Evolutionary conservation across 768 basidiomycete genomes (phyloP).

Genomic region (Hypholoma fasciculare): DNA sequence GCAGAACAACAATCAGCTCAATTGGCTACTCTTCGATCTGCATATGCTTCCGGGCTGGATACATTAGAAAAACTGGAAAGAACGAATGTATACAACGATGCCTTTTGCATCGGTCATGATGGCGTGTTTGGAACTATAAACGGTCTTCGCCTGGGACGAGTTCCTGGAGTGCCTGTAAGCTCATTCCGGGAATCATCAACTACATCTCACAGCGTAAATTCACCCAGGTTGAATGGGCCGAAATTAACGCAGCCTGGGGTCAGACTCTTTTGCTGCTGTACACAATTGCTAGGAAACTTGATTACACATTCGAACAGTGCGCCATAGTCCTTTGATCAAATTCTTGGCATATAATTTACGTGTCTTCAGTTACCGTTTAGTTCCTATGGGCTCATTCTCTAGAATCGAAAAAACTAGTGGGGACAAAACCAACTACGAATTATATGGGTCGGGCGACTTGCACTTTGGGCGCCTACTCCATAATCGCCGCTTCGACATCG

Average conservation of each 20-base stretch:
- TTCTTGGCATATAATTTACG: neutral
- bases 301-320: constrained; percentile 84
- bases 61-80: constrained; percentile 84
- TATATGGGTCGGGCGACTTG: constrained; percentile 94
- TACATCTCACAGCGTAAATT: constrained; percentile 9
- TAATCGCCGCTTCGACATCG: constrained; percentile 93
- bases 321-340: constrained; percentile 18
- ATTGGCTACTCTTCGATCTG: constrained; percentile 70
- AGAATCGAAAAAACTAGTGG: constrained; percentile 82
- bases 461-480: constrained; percentile 87
- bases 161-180: constrained; percentile 77
- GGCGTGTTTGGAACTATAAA: constrained; percentile 98
- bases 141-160: constrained; percentile 86
- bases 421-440: constrained; percentile 84
- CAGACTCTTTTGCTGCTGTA: constrained; percentile 90
- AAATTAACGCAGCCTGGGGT: constrained; percentile 99
- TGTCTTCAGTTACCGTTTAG: constrained; percentile 71
- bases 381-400: constrained; percentile 95
- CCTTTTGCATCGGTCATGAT: constrained; percentile 94
- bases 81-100: constrained; percentile 95
- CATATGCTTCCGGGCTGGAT: constrained; percentile 74
- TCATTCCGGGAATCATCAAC: neutral
- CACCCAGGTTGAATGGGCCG: constrained; percentile 90
- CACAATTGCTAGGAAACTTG: constrained; percentile 89
- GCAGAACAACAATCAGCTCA: constrained; percentile 69